Percentiles rank a stretch among this genome's conserved stretches.
phyloP scores from a whole-genome alignment of 768 basidiomycete genomes.

The Xerocomus potaroensis region DNA sequence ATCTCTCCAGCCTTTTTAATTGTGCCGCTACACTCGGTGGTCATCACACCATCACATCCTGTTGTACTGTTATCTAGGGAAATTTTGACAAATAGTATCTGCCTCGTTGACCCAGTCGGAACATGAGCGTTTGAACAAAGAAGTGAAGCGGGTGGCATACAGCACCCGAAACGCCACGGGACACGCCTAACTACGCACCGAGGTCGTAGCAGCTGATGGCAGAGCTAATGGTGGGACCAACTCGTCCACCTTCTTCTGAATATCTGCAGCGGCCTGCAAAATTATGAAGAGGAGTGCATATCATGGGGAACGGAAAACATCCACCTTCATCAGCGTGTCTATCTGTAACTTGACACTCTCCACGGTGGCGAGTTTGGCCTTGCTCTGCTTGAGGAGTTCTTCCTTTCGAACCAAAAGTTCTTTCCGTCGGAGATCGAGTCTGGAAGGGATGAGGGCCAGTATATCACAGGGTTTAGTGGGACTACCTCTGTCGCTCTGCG shows the following conservation, averaged over 20 bases:
- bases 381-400: constrained; percentile 75
- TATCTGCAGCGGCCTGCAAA: constrained; percentile 60
- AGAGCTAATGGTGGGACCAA: constrained; percentile 47
- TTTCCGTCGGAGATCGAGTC: constrained; percentile 67
- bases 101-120: constrained; percentile 1
- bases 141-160: too few species aligned
- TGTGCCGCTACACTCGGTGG: constrained; percentile 21
- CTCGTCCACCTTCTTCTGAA: constrained; percentile 72
- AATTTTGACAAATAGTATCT: constrained; percentile 15
- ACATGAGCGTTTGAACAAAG: too few species aligned
- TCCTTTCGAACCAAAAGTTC: constrained; percentile 70
- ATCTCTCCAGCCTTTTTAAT: constrained; percentile 17
- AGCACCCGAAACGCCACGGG: too few species aligned
- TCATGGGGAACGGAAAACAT: constrained; percentile 3
- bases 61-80: constrained; percentile 33
- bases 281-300: constrained; percentile 10
- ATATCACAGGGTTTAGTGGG: not conserved
- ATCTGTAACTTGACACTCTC: constrained; percentile 79
- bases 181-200: constrained; percentile 24
- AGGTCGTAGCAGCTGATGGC: constrained; percentile 24
- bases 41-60: constrained; percentile 15
- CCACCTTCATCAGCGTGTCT: constrained; percentile 70
- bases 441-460: constrained; percentile 27
- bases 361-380: constrained; percentile 63
- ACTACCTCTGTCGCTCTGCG: constrained; percentile 80